Base-by-base conservation (phyloP, 352 stramenopile species). In the Globisporangium lucens region DNA sequence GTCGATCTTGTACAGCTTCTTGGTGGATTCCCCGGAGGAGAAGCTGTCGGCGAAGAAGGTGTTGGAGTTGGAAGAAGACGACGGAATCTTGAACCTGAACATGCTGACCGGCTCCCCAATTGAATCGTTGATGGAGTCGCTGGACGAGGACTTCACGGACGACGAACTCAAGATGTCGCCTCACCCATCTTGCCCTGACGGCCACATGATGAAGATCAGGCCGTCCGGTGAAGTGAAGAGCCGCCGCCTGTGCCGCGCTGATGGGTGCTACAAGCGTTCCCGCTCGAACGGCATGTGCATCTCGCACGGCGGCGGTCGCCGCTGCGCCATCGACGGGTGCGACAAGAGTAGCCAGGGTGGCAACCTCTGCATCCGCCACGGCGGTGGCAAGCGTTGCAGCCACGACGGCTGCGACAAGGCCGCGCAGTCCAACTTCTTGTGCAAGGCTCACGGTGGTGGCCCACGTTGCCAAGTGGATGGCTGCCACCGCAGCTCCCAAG, bases 211-310 rank as follows among this genome's bases (percentile, higher is more conserved):
- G 41, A 74, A 75, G 60, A 56, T 63, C 12, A 75, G 78, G 68
- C 61, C 66, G 3, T 51, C 61, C 4, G 61, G 63, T 38, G 80
- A 89, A 59, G 65, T 81, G 53, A 90, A 90, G 72, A 89, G 76
- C 72, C 79, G 79, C 56, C 82, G 82, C 3, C 75, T 93, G 9
- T 97, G 89, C 74, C 83, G 81, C 58, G 77, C 78, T 17, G 75
- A 89, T 22, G 85, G 78, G 17, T 97, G 90, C 83, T 88, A 87
- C 74, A 95, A 95, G 83, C 87, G 90, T 62, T 91, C 85, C 47
- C 87, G 90, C 65, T 95, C 86, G 36, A 89, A 92, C 69, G 89
- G 85, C 9, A 66, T 96, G 63, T 96, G 89, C 80, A 96, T 93
- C 62, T 87, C 87, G 24, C 89, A 95, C 65, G 88, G 89, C 13